A percentile compares a stretch with the other conserved stretches of the same genome.
Evolutionary conservation across 202 grass and related monocot genomes (phyloP).

Genomic region (Bolboschoenoplectus hybrid): DNA sequence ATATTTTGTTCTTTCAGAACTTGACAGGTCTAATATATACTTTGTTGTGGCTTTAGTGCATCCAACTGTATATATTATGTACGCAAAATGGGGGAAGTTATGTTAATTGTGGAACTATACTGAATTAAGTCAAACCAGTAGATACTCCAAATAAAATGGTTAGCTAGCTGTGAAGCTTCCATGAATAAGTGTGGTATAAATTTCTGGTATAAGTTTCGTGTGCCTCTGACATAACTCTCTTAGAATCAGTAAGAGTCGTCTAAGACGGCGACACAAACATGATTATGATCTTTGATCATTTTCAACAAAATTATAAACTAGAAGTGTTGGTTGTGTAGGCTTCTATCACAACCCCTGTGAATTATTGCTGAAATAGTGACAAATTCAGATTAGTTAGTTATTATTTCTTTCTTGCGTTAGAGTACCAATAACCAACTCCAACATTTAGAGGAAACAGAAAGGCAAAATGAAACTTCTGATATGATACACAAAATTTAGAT

Average conservation of each 20-base stretch:
- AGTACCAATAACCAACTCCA: slow-evolving; percentile 41
- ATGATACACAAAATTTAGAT: slow-evolving; percentile 12
- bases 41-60: background rate
- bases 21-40: background rate
- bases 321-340: slow-evolving; percentile 21
- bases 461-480: slow-evolving; percentile 19
- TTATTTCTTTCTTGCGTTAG: slow-evolving; percentile 40
- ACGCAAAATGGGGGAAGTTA: background rate
- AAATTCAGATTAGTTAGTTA: slow-evolving; percentile 33
- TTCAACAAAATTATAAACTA: slow-evolving; percentile 41
- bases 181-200: slow-evolving; percentile 6
- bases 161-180: slow-evolving; percentile 13
- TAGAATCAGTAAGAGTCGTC: slow-evolving; percentile 34
- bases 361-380: slow-evolving; percentile 24
- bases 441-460: slow-evolving; percentile 10
- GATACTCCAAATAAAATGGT: background rate
- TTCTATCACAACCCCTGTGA: slow-evolving; percentile 27
- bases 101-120: background rate
- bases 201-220: slow-evolving; percentile 10
- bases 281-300: slow-evolving; percentile 36
- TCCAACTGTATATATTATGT: background rate
- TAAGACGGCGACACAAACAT: slow-evolving; percentile 26
- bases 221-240: slow-evolving; percentile 25
- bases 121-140: slow-evolving; percentile 10
- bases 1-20: background rate